phyloP scores from a whole-genome alignment of 202 grass and related monocot species.

The Carex arenaria region DNA sequence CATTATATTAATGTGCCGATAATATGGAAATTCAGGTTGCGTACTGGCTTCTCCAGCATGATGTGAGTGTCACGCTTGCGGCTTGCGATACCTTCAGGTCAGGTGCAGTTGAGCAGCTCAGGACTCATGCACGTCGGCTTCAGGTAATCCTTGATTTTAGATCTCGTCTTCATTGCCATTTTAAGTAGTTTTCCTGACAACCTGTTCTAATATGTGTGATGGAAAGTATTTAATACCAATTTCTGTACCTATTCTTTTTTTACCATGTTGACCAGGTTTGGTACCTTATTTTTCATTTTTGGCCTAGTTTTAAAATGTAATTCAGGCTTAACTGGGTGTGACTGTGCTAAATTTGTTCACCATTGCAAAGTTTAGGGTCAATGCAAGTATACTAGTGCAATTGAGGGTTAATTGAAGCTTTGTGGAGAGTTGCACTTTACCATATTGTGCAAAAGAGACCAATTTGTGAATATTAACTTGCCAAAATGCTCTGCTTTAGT shows the following conservation, averaged over 20 bases:
- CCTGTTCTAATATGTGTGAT: not conserved
- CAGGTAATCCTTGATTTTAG: conserved; percentile 38
- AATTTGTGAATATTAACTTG: not conserved
- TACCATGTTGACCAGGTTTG: not conserved
- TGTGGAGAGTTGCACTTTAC: not conserved
- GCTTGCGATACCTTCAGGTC: conserved; percentile 93
- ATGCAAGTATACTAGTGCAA: not conserved
- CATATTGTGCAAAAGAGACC: not conserved
- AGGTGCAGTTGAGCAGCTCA: conserved; percentile 89
- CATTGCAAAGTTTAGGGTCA: not conserved
- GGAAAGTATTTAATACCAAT: not conserved
- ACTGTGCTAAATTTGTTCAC: not conserved
- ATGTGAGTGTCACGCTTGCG: conserved; percentile 77
- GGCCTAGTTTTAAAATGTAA: not conserved
- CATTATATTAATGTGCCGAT: not conserved
- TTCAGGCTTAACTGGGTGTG: not conserved
- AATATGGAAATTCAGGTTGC: conserved; percentile 49
- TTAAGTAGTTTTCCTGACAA: not conserved
- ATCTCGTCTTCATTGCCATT: not conserved
- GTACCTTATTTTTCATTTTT: not conserved
- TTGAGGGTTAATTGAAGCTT: not conserved
- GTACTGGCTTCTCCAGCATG: conserved; percentile 93
- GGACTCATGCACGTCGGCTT: conserved; percentile 84
- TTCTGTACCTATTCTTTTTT: not conserved
- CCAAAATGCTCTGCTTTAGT: not conserved